Conservation (phyloP, 331 rosid genomes). For the Quercus tomentella region DNA sequence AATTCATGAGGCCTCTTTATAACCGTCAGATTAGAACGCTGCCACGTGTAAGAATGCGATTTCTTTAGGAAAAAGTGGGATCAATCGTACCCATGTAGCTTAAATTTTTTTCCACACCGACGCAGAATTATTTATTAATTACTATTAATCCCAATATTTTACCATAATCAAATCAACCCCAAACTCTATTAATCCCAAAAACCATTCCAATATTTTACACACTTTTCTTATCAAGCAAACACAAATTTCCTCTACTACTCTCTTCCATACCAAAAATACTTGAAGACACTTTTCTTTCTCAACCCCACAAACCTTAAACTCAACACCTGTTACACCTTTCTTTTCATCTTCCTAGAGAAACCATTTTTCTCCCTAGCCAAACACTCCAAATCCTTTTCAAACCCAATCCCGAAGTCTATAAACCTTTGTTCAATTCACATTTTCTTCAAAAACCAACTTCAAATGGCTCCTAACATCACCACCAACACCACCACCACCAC, state of each 20-base stretch:
- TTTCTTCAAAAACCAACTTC: not conserved
- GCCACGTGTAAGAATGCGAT: not conserved
- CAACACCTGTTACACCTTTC: not conserved
- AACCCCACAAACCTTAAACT: not conserved
- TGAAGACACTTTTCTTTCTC: no score
- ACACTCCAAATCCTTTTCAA: not conserved
- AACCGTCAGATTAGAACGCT: constrained; percentile 3
- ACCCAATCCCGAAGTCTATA: not conserved
- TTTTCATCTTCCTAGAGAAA: not conserved
- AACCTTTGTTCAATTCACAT: not conserved
- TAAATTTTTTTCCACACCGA: no score
- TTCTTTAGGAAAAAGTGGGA: not conserved
- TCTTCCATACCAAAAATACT: no score
- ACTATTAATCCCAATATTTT: not conserved
- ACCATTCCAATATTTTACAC: not conserved
- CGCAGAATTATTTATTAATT: not conserved
- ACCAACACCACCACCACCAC: not conserved
- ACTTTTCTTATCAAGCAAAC: not conserved
- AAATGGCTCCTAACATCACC: constrained; percentile 57
- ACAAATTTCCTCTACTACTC: not conserved
- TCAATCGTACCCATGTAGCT: no score
- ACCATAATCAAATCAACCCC: not conserved
- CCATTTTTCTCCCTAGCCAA: not conserved
- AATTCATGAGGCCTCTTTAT: not conserved
- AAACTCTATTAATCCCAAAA: constrained; percentile 34